Evolutionary conservation across 345 rosid genomes (phyloP).

Genomic region (Salix exigua): DNA sequence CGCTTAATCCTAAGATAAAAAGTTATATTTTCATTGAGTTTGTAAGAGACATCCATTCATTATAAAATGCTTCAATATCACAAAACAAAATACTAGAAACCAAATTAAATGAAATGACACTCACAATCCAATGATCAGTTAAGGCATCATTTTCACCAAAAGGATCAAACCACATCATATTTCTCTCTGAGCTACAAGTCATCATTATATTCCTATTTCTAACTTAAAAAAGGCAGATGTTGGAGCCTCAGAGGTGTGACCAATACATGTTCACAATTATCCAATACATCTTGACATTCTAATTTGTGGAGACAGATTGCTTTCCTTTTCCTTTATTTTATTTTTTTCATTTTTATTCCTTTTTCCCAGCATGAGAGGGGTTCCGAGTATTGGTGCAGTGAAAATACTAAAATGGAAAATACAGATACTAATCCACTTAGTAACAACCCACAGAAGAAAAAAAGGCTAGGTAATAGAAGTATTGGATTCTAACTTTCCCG

Average conservation of each 20-base stretch:
- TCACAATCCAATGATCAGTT: not conserved
- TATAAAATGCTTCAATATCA: not conserved
- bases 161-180: not conserved
- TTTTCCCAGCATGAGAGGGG: not conserved
- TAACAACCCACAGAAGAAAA: not conserved
- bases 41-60: not conserved
- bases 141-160: not conserved
- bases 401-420: not conserved
- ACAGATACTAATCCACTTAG: not conserved
- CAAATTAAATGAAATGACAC: not conserved
- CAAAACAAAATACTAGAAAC: not conserved
- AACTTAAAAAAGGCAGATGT: not conserved
- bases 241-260: not conserved
- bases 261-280: not conserved
- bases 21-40: not conserved
- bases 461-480: not conserved
- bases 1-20: not conserved
- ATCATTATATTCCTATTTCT: not conserved
- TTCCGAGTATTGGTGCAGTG: not conserved
- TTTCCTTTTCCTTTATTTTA: not conserved
- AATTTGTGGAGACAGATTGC: not conserved
- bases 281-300: not conserved
- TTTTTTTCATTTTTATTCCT: not conserved
- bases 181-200: not conserved
- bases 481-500: not conserved